phyloP scores from a whole-genome alignment of 306 rosid genomes.

The Cucumis melo region DNA sequence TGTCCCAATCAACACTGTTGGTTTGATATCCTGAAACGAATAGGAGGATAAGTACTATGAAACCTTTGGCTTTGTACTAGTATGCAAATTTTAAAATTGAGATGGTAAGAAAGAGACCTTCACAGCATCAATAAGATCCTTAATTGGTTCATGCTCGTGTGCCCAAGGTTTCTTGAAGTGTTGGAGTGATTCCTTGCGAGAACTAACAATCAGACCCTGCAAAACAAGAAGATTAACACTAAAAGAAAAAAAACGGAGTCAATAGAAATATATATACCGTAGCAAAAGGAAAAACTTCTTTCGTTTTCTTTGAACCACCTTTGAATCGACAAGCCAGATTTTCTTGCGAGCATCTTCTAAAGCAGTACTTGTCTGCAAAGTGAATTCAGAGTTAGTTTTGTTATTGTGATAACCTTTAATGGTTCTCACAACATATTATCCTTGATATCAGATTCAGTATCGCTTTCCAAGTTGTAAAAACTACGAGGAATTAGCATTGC shows the following conservation, averaged over 20 bases:
- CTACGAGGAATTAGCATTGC: not conserved
- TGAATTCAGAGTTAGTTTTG: slow-evolving; percentile 1
- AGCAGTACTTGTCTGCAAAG: slow-evolving; percentile 47
- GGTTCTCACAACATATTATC: not conserved
- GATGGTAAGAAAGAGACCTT: slow-evolving; percentile 22
- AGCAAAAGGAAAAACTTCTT: not conserved
- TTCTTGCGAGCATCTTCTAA: slow-evolving; percentile 68
- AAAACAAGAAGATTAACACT: slow-evolving; percentile 15
- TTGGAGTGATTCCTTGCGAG: slow-evolving; percentile 84
- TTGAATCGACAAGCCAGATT: slow-evolving; percentile 87
- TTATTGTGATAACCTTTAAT: not conserved
- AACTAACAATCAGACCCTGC: slow-evolving; percentile 77
- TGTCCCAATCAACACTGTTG: slow-evolving; percentile 85
- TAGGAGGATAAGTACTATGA: slow-evolving; percentile 6
- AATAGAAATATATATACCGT: not conserved
- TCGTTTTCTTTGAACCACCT: slow-evolving; percentile 30
- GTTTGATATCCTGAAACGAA: slow-evolving; percentile 60
- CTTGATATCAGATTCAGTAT: not conserved
- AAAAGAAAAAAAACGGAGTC: not conserved
- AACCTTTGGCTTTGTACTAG: not conserved
- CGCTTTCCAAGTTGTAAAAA: not conserved
- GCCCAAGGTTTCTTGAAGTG: slow-evolving; percentile 97
- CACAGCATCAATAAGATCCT: slow-evolving; percentile 46
- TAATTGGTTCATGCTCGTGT: slow-evolving; percentile 67
- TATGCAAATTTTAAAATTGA: not conserved